These are phyloP conservation scores for Lagenaria siceraria DNA, from an alignment of 306 rosid genomes.

Conservation along the genomic window DNA sequence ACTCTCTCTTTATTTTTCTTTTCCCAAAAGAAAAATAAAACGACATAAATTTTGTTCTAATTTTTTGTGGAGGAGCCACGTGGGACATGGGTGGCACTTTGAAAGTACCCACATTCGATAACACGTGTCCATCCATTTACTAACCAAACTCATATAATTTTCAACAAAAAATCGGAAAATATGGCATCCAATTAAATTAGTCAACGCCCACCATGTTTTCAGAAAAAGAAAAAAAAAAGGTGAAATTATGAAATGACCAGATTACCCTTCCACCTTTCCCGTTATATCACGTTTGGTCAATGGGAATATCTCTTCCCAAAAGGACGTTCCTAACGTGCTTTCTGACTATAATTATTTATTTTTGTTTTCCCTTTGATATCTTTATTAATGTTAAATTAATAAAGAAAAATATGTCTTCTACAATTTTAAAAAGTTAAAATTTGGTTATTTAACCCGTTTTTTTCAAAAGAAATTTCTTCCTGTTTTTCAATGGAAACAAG, in stretches of 20 bases:
- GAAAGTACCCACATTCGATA: background rate
- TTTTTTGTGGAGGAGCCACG: background rate
- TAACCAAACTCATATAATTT: background rate
- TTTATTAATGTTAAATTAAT: too few species aligned
- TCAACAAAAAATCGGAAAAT: background rate
- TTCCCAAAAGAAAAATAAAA: background rate
- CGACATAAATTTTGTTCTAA: background rate
- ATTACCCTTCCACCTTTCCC: background rate
- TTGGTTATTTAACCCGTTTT: too few species aligned
- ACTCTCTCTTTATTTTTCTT: background rate
- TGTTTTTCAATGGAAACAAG: background rate
- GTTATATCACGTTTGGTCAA: background rate
- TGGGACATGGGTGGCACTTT: constrained; percentile 1
- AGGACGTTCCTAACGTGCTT: background rate
- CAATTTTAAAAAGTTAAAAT: too few species aligned
- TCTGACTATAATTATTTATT: background rate
- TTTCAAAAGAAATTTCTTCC: too few species aligned
- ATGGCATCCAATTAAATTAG: background rate
- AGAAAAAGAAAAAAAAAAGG: background rate
- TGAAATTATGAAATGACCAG: background rate
- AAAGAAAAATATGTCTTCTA: too few species aligned
- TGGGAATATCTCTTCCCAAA: background rate
- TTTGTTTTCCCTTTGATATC: background rate
- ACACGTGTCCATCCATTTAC: background rate
- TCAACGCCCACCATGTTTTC: constrained; percentile 3